Percentiles rank a stretch among this genome's conserved stretches.
Conservation (phyloP, 352 stramenopile species). For the Phytopythium cucurbitacearum region DNA sequence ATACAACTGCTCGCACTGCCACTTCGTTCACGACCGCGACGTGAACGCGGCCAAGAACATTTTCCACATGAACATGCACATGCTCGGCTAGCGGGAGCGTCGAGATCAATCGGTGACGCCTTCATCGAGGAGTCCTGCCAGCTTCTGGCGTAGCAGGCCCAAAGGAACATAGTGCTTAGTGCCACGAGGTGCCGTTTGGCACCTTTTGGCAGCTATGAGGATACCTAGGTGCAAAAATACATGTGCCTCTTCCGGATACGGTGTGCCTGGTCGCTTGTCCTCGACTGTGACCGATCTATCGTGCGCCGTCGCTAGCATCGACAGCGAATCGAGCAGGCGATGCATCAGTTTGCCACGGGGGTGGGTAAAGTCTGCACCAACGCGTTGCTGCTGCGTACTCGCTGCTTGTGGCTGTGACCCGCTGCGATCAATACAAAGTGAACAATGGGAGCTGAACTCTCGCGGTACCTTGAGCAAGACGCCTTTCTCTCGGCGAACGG, state of each 20-base stretch:
- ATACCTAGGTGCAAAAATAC: too few relatives aligned
- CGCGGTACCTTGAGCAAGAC: constrained; percentile 37
- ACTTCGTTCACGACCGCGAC: constrained; percentile 4
- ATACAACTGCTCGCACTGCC: constrained; percentile 2
- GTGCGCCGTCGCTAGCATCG: too few relatives aligned
- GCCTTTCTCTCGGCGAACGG: constrained; percentile 31
- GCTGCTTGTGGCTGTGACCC: neutral
- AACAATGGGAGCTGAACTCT: constrained; percentile 41
- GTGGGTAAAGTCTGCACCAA: too few relatives aligned
- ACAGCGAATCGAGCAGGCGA: too few relatives aligned
- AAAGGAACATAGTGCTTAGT: neutral
- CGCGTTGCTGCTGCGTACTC: neutral
- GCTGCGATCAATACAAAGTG: neutral
- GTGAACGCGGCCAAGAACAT: constrained; percentile 12
- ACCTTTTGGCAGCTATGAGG: too few relatives aligned
- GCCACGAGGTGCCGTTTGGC: too few relatives aligned
- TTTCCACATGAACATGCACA: constrained; percentile 9
- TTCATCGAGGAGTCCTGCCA: constrained; percentile 3
- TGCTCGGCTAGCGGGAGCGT: neutral
- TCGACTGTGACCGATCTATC: too few relatives aligned
- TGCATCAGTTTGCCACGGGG: too few relatives aligned
- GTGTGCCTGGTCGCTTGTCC: too few relatives aligned
- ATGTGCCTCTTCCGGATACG: too few relatives aligned
- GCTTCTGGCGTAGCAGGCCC: neutral
- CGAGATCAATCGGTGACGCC: neutral